Evolutionary conservation across 345 rosid species (phyloP), one percentile per base, ranked within the genome.

Genomic region (Trapa incisa): DNA sequence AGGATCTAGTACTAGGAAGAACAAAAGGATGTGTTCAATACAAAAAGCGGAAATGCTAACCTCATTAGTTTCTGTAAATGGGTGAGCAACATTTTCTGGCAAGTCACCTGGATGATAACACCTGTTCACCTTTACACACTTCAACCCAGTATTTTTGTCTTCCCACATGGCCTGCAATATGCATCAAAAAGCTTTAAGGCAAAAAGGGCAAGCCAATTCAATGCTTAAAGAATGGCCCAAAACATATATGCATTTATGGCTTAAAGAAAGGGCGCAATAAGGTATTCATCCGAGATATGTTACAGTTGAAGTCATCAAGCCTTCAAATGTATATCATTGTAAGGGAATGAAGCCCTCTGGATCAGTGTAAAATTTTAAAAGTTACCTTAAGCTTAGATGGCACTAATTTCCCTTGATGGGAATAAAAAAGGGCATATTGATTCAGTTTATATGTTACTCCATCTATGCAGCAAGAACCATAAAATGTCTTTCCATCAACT

Each of bases 81-180:
- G 93, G 66, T 68, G 79, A 65, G 80, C 83, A 47, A 80, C 88
- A 63, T 78, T 82, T 72, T 80, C 79, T 1, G 87, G 93, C 73
- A 87, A 82, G 78, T 85, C 87, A 61, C 70, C 71, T n/a, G 90
- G 90, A 78, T 82, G 83, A 77, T 79, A 85, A 75, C 85, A 87
- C 79, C 77, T 82, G 57, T 71, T 77, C 32, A 82, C 80, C 73
- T 67, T 68, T 65, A 85, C 83, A 85, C 87, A 87, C 79, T 81
- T 87, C 65, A 74, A 75, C 37, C 88, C 87, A 45, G 80, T 79
- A 68, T 70, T 69, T 37, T 43, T 37, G 71, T 87, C 91, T 77
- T 85, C 87, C 91, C 91, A 87, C 91, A 87, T 87, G 41, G 78
- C 74, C 94, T 87, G 84, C 66, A 70, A 70, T 17, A 42, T 61